Percentiles rank a stretch among this genome's conserved stretches.
phyloP scores from a whole-genome alignment of 768 basidiomycete genomes.

The Crucibulum laeve region DNA sequence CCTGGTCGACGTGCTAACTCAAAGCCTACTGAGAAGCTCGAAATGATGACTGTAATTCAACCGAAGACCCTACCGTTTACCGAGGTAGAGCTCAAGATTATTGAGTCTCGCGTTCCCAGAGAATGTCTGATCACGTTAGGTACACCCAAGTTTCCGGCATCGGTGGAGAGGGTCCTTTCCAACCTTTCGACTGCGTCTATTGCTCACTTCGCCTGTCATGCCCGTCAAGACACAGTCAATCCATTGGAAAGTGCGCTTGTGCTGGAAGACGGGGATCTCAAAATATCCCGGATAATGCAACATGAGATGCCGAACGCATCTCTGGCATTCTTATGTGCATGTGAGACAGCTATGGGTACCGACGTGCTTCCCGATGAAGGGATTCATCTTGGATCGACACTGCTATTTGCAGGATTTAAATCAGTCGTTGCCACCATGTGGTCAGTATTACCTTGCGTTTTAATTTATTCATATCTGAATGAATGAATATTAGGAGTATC shows the following conservation, averaged over 20 bases:
- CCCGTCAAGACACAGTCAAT: conserved; percentile 15
- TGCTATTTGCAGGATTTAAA: conserved; percentile 20
- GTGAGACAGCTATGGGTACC: conserved; percentile 24
- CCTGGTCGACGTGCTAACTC: not conserved
- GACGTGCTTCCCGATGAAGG: conserved; percentile 16
- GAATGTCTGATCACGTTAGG: conserved; percentile 11
- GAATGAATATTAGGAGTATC: conserved; percentile 7
- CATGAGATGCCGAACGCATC: conserved; percentile 7
- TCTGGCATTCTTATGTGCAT: conserved; percentile 26
- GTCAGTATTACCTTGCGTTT: conserved; percentile 5
- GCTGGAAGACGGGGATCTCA: conserved; percentile 12
- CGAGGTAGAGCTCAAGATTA: conserved; percentile 6
- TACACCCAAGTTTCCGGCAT: conserved; percentile 6
- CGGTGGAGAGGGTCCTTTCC: conserved; percentile 17
- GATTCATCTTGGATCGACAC: conserved; percentile 17
- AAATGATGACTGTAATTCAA: conserved; percentile 12
- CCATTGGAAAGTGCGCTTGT: conserved; percentile 21
- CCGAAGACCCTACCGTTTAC: conserved; percentile 5
- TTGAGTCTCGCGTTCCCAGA: conserved; percentile 6
- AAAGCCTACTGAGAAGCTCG: conserved; percentile 12
- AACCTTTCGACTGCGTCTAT: conserved; percentile 7
- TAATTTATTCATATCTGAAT: not conserved
- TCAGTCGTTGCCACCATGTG: conserved; percentile 18
- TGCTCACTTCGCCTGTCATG: conserved; percentile 29
- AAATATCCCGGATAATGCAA: conserved; percentile 18